Evolutionary conservation across 2,329 filamentous ascomycete species (phyloP), one percentile per base, ranked within the genome.

Genomic region (Hypoxylon rubiginosum): DNA sequence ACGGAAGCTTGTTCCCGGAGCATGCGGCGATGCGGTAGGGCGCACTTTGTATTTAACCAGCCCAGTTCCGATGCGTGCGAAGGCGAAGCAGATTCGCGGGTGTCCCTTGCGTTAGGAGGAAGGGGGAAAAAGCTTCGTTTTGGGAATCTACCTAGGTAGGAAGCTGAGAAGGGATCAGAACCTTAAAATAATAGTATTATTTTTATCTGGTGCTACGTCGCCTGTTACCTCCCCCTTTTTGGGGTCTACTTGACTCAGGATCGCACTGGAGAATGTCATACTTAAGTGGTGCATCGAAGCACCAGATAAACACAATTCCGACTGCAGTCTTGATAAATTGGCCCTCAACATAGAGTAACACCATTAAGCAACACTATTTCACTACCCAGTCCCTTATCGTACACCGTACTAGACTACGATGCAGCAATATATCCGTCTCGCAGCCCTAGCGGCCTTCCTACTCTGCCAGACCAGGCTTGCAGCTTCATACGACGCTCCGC

Each of bases 41-140:
- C 17, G 19, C 24, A 26, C 32, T 39, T 55, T 19, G 48, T 36
- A 62, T 58, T 56, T 62, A 65, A 19, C 62, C 65, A 45, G 32
- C 15, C 55, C 41, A 26, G 8, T 49, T 43, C 54, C 46, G 49
- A 54, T n/a, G 32, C 32, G 26, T 34, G 43, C 45, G 32, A 13
- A 30, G 48, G 36, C 50, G 49, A 41, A 43, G 21, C 39, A 45
- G n/a, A 19, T 49, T 57, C 48, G 51, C 48, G 41, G 41, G n/a
- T n/a, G n/a, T n/a, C 57, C 66, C 60, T 61, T 63, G 32, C 66
- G 34, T 66, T 64, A 51, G 62, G 17, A n/a, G 15, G 36, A n/a
- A n/a, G 6, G 19, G n/a, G 9, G 19, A 19, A 19, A 43, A 43
- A 56, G 32, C 45, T 58, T 63, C 56, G 45, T 63, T 58, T 68